Evolutionary conservation across 192 early-diverging fungal species (phyloP), one percentile per base, ranked within the genome.

Genomic region (Podila epicladia): DNA sequence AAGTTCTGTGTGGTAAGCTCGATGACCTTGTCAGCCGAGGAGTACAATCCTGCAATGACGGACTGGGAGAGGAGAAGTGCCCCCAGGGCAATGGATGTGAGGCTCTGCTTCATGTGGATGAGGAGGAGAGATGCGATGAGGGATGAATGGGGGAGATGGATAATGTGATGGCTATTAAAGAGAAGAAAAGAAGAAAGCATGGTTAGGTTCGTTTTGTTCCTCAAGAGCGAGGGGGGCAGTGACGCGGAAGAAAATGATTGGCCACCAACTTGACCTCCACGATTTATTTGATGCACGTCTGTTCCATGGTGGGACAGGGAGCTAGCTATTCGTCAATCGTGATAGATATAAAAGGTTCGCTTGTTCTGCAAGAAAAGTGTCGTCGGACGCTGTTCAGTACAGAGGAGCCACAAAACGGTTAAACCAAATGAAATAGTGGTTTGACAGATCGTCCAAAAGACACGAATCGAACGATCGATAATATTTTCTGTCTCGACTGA

Each of bases 1-100:
- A 94, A 95, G 73, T 91, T 94, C 19, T 86, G 53, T 17, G 85
- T 26, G 41, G 61, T 89, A 24, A 92, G 19, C 31, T 86, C 61
- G n/a, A 90, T 60, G 57, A 92, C 89, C 45, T 79, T 78, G 58
- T 86, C 87, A 58, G 76, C 82, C 13, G 65, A 67, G 8, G 74
- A 83, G 61, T 91, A 94, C 48, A 94, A 79, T 24, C 85, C 91
- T 4, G 70, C 76, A 4, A 72, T 41, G 66, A 61, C 77, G 22
- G 77, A 65, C 62, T 80, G 77, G 4, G 77, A 80, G 41, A 80
- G 66, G 55, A 80, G 71, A 9, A 80, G 63, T 32, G 71, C 77
- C 9, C 77, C 77, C 41, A 80, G 77, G 9, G 71, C 77, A n/a
- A 73, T 80, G 26, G 77, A 61, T 9, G 77, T 69, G 59, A 80